A percentile compares a stretch with the other conserved stretches of the same genome.
Conservation (phyloP, 106 monocot genomes). For the Dendrobium officinale region DNA sequence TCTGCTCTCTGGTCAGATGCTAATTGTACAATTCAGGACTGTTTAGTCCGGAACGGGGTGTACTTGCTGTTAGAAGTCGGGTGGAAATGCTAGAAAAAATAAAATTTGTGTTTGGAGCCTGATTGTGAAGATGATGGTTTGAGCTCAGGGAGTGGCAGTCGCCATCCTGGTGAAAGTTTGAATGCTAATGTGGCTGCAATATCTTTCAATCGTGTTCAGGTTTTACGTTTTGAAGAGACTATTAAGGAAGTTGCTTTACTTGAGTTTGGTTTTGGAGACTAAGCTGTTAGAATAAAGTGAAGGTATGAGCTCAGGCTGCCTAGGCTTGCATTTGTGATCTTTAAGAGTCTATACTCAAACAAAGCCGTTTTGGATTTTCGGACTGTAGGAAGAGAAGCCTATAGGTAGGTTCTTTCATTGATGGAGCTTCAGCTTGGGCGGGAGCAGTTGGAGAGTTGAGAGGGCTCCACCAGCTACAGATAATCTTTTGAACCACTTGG, state of each 20-base stretch:
- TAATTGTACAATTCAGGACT: no score
- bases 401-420: constrained; percentile 68
- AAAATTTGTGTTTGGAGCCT: no score
- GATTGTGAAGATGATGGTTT: constrained; percentile 7
- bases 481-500: constrained; percentile 94
- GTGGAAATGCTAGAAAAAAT: no score
- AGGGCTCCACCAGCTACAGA: constrained; percentile 91
- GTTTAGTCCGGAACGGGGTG: no score
- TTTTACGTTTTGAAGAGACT: constrained; percentile 64
- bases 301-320: constrained; percentile 64
- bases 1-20: no score
- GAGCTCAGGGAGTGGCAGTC: neutral
- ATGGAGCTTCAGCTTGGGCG: constrained; percentile 92
- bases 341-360: constrained; percentile 87
- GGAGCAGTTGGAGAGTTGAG: constrained; percentile 86
- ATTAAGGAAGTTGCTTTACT: constrained; percentile 44
- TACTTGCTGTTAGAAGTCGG: no score
- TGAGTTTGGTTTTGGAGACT: constrained; percentile 37
- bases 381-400: constrained; percentile 61
- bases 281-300: constrained; percentile 69
- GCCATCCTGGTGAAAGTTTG: neutral
- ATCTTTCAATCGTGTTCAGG: constrained; percentile 40
- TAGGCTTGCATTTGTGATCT: constrained; percentile 85
- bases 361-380: constrained; percentile 83
- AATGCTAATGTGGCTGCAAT: constrained; percentile 12